Evolutionary conservation across 805 yeast genomes (phyloP), one percentile per base, ranked within the genome.

Genomic region (Metschnikowia matae): DNA sequence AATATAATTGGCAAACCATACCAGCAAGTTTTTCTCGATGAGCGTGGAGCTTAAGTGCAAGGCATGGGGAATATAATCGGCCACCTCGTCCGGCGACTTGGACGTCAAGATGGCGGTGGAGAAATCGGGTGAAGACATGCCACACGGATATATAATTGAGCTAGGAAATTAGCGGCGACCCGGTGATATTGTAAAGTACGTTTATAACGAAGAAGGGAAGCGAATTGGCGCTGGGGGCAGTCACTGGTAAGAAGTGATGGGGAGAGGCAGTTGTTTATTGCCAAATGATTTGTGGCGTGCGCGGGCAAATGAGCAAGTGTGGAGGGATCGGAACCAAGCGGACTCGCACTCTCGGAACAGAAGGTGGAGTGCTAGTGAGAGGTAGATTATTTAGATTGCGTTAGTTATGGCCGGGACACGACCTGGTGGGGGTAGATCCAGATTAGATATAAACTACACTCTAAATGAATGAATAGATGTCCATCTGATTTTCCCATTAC

Each of bases 41-140:
- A 70, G 63, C 18, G 54, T 55, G 37, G 64, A 54, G 44, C 73
- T 62, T 26, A 64, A 56, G 41, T 63, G 62, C 50, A 73, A 58
- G 23, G 69, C 63, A 52, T 65, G 65, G 41, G 75, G 73, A 18
- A 73, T 63, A 39, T 71, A 67, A 29, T 62, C 57, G 23, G 76
- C 72, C 32, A 74, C 73, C 49, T 73, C 74, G 44, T 64, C 64
- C 13, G 78, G 78, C 3, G 73, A 54, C 61, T 71, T 72, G 44
- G 73, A 63, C 6, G 78, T 73, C 53, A 73, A 63, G 29, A 73
- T 69, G 21, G 73, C 57, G 8, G 77, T 72, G 44, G 65, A 59
- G 39, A 57, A 65, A 42, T 58, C 61, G 46, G 60, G 49, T 7
- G 54, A 54, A 10, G 57, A 48, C 58, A 55, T 55, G 38, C 45